Percentiles rank a stretch among this genome's conserved stretches.
Evolutionary conservation across 2,329 filamentous ascomycete genomes (phyloP).

Genomic region (Aspergillus ochraceoroseus): DNA sequence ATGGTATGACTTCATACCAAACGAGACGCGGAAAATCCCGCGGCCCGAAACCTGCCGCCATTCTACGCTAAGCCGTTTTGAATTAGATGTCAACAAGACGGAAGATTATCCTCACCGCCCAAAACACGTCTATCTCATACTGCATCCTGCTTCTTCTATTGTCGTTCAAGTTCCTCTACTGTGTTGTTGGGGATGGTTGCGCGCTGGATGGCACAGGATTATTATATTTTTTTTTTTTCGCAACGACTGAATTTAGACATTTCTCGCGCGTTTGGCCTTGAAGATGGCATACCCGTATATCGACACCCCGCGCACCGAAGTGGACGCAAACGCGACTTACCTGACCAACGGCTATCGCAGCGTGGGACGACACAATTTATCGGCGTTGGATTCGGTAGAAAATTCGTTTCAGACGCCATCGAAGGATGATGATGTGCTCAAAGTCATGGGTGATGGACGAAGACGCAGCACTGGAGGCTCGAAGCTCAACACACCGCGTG

Average conservation of each 20-base stretch:
- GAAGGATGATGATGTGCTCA: slow-evolving; percentile 71
- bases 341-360: slow-evolving; percentile 62
- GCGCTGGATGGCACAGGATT: slow-evolving; percentile 21
- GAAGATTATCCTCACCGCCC: slow-evolving; percentile 25
- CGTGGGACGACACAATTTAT: slow-evolving; percentile 39
- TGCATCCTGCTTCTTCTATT: slow-evolving; percentile 13
- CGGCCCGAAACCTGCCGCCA: slow-evolving; percentile 21
- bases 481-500: slow-evolving; percentile 68
- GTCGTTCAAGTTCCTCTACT: slow-evolving; percentile 1
- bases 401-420: slow-evolving; percentile 78
- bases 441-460: slow-evolving; percentile 64
- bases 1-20: slow-evolving; percentile 34
- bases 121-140: slow-evolving; percentile 32
- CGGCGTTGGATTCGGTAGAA: slow-evolving; percentile 72
- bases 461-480: slow-evolving; percentile 49
- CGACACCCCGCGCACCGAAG: slow-evolving; percentile 77
- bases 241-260: slow-evolving; percentile 7
- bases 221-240: too few species aligned
- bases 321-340: slow-evolving; percentile 77
- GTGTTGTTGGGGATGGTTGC: slow-evolving; percentile 26
- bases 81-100: slow-evolving; percentile 43
- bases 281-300: slow-evolving; percentile 65
- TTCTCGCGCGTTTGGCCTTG: slow-evolving; percentile 22
- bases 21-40: slow-evolving; percentile 26
- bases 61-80: slow-evolving; percentile 28